Conservation (phyloP, 768 basidiomycete species). For the Lentinula detonsa region DNA sequence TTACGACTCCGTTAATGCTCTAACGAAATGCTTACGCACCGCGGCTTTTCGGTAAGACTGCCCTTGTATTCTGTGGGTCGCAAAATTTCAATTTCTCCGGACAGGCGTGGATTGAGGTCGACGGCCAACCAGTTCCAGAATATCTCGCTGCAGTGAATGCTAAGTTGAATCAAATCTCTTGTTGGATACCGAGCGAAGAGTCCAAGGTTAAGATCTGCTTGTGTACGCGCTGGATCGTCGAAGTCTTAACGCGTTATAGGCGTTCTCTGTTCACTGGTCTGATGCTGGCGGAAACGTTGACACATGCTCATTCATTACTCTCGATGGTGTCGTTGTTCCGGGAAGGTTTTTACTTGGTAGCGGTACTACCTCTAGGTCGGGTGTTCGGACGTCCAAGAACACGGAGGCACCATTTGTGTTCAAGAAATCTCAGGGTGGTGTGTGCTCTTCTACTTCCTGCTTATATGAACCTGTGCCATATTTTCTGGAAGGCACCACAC, state of each 20-base stretch:
- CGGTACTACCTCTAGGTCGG: slow-evolving; percentile 48
- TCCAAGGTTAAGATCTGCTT: slow-evolving; percentile 39
- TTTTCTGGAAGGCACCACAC: not conserved
- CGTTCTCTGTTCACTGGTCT: slow-evolving; percentile 58
- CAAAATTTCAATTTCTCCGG: not conserved
- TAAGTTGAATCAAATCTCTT: slow-evolving; percentile 41
- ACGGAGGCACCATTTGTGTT: slow-evolving; percentile 63
- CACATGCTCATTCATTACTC: slow-evolving; percentile 54
- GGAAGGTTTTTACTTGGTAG: slow-evolving; percentile 56
- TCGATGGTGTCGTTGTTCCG: slow-evolving; percentile 60
- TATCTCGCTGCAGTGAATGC: slow-evolving; percentile 48
- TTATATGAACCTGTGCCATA: too few relatives aligned
- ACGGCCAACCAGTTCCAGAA: slow-evolving; percentile 44
- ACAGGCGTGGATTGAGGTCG: slow-evolving; percentile 55
- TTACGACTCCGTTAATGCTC: slow-evolving; percentile 1
- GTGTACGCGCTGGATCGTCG: not conserved
- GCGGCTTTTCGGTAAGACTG: slow-evolving; percentile 42
- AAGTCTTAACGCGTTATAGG: slow-evolving; percentile 23
- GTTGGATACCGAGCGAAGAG: slow-evolving; percentile 61
- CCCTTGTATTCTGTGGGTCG: not conserved
- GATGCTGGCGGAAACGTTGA: slow-evolving; percentile 50
- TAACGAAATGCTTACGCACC: slow-evolving; percentile 42
- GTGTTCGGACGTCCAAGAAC: slow-evolving; percentile 41
- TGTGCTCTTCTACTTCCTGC: slow-evolving; percentile 5
- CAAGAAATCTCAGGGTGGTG: slow-evolving; percentile 32